A percentile compares a stretch with the other conserved stretches of the same genome.
Conservation (phyloP, 176 grass and related monocot genomes). For the Sorghum bicolor region DNA sequence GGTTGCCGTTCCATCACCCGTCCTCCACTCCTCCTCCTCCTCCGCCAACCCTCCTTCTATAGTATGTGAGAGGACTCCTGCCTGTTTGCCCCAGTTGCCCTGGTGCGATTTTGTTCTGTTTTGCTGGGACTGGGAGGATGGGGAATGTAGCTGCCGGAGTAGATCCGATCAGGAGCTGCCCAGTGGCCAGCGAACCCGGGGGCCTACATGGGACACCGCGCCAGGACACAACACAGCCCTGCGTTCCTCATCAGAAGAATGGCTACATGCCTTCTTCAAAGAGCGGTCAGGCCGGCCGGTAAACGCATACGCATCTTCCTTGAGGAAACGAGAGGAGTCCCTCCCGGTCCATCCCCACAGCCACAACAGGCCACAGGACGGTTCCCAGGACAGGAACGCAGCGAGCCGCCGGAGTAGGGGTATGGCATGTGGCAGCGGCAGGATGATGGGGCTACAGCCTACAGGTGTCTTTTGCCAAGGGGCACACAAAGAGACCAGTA, state of each 20-base stretch:
- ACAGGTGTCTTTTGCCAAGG: neutral
- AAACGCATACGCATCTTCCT: neutral
- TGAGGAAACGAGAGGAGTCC: neutral
- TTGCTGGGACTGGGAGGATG: neutral
- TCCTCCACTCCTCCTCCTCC: neutral
- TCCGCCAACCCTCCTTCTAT: neutral
- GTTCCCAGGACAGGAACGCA: too few relatives aligned
- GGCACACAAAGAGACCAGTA: neutral
- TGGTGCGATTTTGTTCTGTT: constrained; percentile 10
- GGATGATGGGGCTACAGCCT: too few relatives aligned
- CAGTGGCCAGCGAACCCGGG: neutral
- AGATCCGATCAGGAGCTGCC: constrained; percentile 9
- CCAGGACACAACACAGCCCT: neutral
- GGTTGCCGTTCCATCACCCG: neutral
- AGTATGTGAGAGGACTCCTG: neutral
- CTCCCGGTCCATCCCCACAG: neutral
- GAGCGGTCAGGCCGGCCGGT: too few relatives aligned
- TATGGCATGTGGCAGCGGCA: too few relatives aligned
- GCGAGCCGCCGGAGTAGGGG: too few relatives aligned
- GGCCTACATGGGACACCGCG: neutral
- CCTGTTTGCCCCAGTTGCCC: neutral
- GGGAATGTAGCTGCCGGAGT: neutral
- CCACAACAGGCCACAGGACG: too few relatives aligned
- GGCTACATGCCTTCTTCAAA: neutral
- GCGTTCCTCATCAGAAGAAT: neutral